Evolutionary conservation across 345 rosid genomes (phyloP), one percentile per base, ranked within the genome.

Genomic region (Ceriops tagal): DNA sequence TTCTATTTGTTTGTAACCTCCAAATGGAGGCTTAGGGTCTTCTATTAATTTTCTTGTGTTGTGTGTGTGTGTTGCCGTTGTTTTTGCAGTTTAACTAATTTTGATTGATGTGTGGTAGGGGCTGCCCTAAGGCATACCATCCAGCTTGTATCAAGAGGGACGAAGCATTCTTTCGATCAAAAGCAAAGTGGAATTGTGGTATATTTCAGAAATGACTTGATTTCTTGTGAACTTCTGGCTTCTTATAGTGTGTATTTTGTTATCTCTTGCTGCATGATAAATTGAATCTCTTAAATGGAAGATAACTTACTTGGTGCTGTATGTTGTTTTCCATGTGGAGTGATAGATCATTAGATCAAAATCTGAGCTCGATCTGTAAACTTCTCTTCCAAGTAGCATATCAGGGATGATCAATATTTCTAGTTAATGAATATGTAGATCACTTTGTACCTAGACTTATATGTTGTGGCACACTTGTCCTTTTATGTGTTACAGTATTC

Each of bases 91-190:
- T 61, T 62, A 20, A 24, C 32, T 60, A 13, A n/a, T 53, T 75
- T 47, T 35, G 37, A 20, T 57, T 61, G 65, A 49, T 70, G 9
- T 26, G 39, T 35, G 24, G 67, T 65, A 95, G 99, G 89, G 92
- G 96, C 72, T 95, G 99, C 73, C 98, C 99, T 24, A 95, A 95
- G 87, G 99, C 99, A 6, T 95, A 95, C 67, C 99, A 95, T 86
- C 92, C 96, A 27, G 79, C 93, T 65, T 95, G 99, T 79, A 89
- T 95, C 53, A 95, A 90, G 78, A 81, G 99, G 75, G 99, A 95
- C 3, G 96, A 88, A 69, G 71, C 91, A 26, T 95, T 95, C 75
- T 95, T 95, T 77, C 82, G 75, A 62, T 90, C 99, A 21, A 84
- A 77, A 74, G 96, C 90, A 4, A 95, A 90, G 75, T 95, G 99